phyloP scores from a whole-genome alignment of 163 green algal species.

The Prototheca wickerhamii region DNA sequence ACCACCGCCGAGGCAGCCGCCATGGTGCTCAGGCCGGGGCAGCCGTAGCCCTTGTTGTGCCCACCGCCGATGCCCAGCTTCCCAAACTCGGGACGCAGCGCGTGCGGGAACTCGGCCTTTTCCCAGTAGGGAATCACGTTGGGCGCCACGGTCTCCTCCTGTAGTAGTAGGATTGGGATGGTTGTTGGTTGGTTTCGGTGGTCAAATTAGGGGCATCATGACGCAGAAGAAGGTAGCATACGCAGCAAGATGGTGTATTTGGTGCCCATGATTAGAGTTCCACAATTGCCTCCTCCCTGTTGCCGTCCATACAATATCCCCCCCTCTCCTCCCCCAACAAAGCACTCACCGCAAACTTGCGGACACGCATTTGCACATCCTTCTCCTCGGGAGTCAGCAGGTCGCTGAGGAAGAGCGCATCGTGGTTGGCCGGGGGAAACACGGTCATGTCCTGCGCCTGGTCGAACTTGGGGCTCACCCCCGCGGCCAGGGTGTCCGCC shows the following conservation, averaged over 20 bases:
- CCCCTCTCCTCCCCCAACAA: too few species aligned
- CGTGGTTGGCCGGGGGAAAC: conserved; percentile 59
- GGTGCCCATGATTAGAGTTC: background rate
- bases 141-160: conserved; percentile 71
- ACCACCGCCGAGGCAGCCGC: conserved; percentile 44
- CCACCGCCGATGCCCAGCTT: conserved; percentile 65
- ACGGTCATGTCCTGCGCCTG: conserved; percentile 35
- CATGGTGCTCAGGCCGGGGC: conserved; percentile 42
- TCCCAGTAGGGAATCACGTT: conserved; percentile 88
- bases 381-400: conserved; percentile 66
- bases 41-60: conserved; percentile 64
- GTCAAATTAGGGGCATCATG: background rate
- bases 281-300: background rate
- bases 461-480: background rate
- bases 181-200: background rate
- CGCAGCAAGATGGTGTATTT: too few species aligned
- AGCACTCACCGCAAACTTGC: conserved; percentile 38
- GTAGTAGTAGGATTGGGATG: background rate
- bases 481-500: background rate
- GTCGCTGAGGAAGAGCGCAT: conserved; percentile 61
- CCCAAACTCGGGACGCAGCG: conserved; percentile 54
- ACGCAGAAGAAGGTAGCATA: too few species aligned
- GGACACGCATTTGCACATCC: conserved; percentile 42
- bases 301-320: background rate
- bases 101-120: conserved; percentile 73